These are phyloP conservation scores for Backusella liffmaniae DNA, from an alignment of 192 early-diverging fungal genomes.

Conservation along the genomic window DNA sequence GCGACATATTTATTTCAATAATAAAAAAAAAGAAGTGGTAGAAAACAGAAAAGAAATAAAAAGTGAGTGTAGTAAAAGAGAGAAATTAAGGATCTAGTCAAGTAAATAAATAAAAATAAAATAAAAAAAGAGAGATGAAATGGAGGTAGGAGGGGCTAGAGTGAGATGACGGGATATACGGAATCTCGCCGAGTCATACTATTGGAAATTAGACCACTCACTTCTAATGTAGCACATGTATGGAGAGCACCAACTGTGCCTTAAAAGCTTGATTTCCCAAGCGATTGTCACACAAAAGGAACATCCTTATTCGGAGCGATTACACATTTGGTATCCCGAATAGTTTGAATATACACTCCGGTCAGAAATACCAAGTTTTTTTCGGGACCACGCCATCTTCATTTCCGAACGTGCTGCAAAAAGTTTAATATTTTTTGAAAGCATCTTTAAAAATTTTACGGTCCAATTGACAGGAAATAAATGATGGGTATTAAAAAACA, in stretches of 20 bases:
- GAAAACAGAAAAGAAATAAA: neutral
- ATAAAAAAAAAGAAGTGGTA: neutral
- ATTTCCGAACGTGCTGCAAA: neutral
- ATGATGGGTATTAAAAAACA: neutral
- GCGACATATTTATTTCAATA: neutral
- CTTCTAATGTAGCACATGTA: slow-evolving; percentile 4
- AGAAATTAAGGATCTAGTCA: neutral
- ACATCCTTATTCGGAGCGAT: neutral
- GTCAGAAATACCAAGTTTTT: neutral
- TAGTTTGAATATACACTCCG: neutral
- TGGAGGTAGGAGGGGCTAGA: neutral
- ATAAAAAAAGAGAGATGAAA: neutral
- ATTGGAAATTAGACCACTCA: slow-evolving; percentile 1
- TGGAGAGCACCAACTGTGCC: neutral
- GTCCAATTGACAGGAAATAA: neutral
- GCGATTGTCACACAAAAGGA: neutral
- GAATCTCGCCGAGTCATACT: neutral
- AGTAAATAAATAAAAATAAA: neutral
- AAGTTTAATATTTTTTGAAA: neutral
- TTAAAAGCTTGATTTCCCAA: slow-evolving; percentile 7
- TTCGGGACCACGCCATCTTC: neutral
- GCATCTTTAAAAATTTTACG: neutral
- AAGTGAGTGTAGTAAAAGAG: neutral
- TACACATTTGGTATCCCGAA: slow-evolving; percentile 1
- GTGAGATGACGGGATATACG: neutral